Conservation (phyloP, 2,329 filamentous ascomycete species). For the Botryotinia narcissicola region DNA sequence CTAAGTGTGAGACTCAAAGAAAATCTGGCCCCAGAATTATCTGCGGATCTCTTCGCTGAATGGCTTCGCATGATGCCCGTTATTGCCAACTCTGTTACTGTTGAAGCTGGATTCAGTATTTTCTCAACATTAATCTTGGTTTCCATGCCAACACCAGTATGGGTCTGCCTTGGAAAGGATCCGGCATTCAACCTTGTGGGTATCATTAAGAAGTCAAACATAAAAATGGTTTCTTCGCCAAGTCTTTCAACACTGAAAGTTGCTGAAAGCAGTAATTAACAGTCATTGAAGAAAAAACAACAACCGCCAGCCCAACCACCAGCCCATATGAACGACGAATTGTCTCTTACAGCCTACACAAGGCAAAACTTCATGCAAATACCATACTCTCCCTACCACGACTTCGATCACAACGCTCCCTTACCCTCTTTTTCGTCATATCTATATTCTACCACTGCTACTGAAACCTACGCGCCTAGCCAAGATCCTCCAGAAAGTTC, state of each 20-base stretch:
- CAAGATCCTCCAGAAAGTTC: no score
- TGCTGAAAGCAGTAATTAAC: not conserved
- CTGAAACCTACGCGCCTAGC: no score
- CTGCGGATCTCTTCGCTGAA: not conserved
- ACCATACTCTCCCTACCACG: fast-evolving
- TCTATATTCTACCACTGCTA: no score
- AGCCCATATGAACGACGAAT: no score
- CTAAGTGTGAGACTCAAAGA: not conserved
- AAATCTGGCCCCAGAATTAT: not conserved
- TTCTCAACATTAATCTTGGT: not conserved
- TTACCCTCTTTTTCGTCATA: not conserved
- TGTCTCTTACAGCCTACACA: not conserved
- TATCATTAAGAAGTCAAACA: not conserved
- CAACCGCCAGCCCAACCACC: not conserved
- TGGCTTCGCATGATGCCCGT: not conserved
- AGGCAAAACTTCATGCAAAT: not conserved
- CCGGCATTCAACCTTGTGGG: not conserved
- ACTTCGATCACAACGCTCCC: not conserved
- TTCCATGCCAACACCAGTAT: not conserved
- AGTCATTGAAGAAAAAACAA: not conserved
- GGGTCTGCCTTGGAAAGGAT: not conserved
- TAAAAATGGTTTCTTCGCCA: not conserved
- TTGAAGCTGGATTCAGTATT: not conserved
- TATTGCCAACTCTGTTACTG: not conserved
- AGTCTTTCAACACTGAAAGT: fast-evolving